Percentiles rank a stretch among this genome's conserved stretches.
Conservation (phyloP, 805 yeast genomes). For the Saccharomycopsis olivae region DNA sequence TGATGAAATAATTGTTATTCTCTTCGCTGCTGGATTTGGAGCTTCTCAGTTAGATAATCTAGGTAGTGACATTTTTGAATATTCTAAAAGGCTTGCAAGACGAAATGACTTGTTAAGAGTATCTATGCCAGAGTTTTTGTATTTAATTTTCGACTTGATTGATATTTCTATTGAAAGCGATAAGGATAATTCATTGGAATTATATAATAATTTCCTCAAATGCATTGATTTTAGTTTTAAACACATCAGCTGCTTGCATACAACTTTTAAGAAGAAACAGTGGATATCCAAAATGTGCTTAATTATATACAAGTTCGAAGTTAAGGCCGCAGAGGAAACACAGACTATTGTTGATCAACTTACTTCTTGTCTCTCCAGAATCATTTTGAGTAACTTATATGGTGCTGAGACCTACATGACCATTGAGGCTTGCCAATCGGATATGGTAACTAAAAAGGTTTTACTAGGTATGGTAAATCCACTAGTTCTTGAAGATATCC, state of each 20-base stretch:
- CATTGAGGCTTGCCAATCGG: conserved; percentile 11
- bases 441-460: conserved; percentile 10
- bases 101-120: conserved; percentile 20
- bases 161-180: conserved; percentile 19
- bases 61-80: conserved; percentile 17
- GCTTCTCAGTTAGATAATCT: conserved; percentile 23
- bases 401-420: conserved; percentile 10
- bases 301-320: conserved; percentile 24
- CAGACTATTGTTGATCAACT: not conserved
- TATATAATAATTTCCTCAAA: conserved; percentile 24
- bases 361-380: conserved; percentile 3
- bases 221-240: conserved; percentile 25
- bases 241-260: conserved; percentile 22
- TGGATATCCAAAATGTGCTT: conserved; percentile 27
- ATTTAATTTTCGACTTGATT: conserved; percentile 25
- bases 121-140: conserved; percentile 36
- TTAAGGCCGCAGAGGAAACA: conserved; percentile 12
- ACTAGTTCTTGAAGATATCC: conserved; percentile 4
- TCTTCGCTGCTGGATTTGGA: conserved; percentile 38
- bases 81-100: conserved; percentile 18
- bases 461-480: conserved; percentile 15
- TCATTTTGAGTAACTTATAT: conserved; percentile 7
- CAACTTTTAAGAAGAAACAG: conserved; percentile 25
- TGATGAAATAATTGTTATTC: conserved; percentile 28
- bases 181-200: conserved; percentile 3